phyloP scores from a whole-genome alignment of 352 stramenopile genomes.

The Pythium sukuiense region DNA sequence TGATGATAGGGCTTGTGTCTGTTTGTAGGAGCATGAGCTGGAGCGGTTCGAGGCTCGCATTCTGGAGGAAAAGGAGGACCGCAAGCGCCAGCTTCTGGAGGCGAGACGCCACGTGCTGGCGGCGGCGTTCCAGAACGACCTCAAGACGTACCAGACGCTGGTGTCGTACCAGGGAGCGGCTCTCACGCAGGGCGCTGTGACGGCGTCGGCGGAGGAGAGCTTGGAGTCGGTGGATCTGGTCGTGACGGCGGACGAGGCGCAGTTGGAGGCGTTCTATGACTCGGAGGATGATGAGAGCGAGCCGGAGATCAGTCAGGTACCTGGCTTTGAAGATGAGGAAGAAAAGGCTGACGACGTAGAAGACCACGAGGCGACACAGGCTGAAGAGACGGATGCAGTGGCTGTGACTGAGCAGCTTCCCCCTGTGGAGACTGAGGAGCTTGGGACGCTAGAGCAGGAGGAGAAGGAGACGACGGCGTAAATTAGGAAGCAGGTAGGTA shows the following conservation, averaged over 20 bases:
- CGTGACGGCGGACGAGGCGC: constrained; percentile 52
- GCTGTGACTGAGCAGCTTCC: neutral
- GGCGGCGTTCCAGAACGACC: constrained; percentile 70
- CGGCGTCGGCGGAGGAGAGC: constrained; percentile 34
- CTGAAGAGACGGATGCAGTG: neutral
- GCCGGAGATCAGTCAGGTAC: neutral
- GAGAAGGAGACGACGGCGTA: neutral
- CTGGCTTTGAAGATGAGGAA: constrained; percentile 30
- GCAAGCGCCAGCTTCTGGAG: constrained; percentile 57
- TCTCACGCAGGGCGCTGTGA: constrained; percentile 15
- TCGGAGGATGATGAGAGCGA: constrained; percentile 38
- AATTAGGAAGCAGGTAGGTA: neutral
- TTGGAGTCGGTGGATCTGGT: constrained; percentile 76
- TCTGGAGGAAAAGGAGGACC: constrained; percentile 61
- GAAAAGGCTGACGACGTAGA: constrained; percentile 31
- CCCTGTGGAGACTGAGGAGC: neutral
- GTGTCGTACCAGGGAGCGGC: constrained; percentile 50
- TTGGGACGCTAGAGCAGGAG: neutral
- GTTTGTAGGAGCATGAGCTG: constrained; percentile 62
- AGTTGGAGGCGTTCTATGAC: constrained; percentile 81
- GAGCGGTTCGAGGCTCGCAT: constrained; percentile 70
- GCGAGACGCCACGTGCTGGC: constrained; percentile 53
- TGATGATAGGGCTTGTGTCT: neutral
- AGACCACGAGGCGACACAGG: neutral
- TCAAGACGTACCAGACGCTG: constrained; percentile 80